phyloP scores from a whole-genome alignment of 2,329 filamentous ascomycete genomes.

The Cladosporium sp. region DNA sequence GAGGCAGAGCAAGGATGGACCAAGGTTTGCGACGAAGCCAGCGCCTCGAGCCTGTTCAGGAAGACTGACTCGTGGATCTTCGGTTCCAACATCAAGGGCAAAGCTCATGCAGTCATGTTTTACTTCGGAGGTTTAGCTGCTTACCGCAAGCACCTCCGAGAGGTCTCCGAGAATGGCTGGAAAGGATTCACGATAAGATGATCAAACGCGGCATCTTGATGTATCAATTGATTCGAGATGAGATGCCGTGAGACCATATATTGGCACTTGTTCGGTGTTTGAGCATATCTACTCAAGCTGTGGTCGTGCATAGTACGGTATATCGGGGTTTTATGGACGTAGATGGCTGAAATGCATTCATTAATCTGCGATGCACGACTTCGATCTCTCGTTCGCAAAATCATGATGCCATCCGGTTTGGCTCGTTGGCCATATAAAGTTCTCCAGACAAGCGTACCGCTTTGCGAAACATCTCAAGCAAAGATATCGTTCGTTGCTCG shows the following conservation, averaged over 20 bases:
- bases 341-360: no score
- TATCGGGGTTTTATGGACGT: no score
- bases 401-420: not conserved
- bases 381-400: not conserved
- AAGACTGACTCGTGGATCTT: constrained; percentile 26
- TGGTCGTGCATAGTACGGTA: no score
- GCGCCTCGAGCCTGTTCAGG: constrained; percentile 21
- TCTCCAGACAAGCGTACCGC: not conserved
- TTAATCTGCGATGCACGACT: no score
- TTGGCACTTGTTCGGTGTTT: no score
- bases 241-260: no score
- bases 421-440: constrained; percentile 5
- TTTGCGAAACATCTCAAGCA: not conserved
- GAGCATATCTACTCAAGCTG: no score
- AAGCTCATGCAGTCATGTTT: constrained; percentile 17
- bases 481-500: not conserved
- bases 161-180: constrained; percentile 11
- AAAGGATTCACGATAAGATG: constrained; percentile 14
- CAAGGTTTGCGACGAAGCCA: constrained; percentile 20
- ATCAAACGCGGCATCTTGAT: not conserved
- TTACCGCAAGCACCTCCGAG: constrained; percentile 14
- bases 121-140: constrained; percentile 18
- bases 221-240: not conserved
- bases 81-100: constrained; percentile 25
- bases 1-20: constrained; percentile 28